Conservation (phyloP, 108 stramenopile genomes). For the Skeletonema marinoi region DNA sequence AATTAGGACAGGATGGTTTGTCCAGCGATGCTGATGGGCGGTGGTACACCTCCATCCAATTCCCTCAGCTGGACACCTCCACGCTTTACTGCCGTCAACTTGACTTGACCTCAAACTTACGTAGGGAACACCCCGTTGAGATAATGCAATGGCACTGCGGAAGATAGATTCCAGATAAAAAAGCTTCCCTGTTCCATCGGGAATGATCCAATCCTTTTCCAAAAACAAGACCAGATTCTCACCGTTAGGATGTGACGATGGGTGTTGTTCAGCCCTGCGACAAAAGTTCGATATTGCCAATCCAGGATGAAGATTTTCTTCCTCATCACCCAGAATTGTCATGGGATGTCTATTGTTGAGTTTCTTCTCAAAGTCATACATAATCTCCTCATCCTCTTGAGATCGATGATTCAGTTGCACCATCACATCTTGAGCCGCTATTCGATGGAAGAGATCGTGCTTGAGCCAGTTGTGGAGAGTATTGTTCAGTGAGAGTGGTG, state of each 20-base stretch:
- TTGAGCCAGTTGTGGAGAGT: background rate
- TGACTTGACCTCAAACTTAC: background rate
- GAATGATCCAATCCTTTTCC: constrained; percentile 9
- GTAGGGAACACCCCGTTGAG: background rate
- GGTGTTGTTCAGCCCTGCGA: background rate
- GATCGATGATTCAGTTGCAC: constrained; percentile 5
- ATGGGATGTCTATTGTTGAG: background rate
- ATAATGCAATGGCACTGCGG: background rate
- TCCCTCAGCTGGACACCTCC: constrained; percentile 4
- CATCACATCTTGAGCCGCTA: background rate
- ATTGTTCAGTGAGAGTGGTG: constrained; percentile 1
- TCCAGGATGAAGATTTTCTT: constrained; percentile 5
- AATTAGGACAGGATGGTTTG: background rate
- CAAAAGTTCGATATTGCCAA: constrained; percentile 8
- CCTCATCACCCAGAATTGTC: background rate
- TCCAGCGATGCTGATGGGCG: constrained; percentile 1
- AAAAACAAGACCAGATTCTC: constrained; percentile 6
- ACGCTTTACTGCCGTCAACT: background rate
- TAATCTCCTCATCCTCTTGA: background rate
- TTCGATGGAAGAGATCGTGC: background rate
- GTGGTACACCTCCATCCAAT: constrained; percentile 1
- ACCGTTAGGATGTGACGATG: background rate
- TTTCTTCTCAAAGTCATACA: background rate
- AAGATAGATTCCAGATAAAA: background rate
- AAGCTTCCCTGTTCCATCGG: background rate